Percentiles rank a stretch among this genome's conserved stretches.
These are phyloP conservation scores for Salix brachista DNA, from an alignment of 345 rosid genomes.

Conservation along the genomic window DNA sequence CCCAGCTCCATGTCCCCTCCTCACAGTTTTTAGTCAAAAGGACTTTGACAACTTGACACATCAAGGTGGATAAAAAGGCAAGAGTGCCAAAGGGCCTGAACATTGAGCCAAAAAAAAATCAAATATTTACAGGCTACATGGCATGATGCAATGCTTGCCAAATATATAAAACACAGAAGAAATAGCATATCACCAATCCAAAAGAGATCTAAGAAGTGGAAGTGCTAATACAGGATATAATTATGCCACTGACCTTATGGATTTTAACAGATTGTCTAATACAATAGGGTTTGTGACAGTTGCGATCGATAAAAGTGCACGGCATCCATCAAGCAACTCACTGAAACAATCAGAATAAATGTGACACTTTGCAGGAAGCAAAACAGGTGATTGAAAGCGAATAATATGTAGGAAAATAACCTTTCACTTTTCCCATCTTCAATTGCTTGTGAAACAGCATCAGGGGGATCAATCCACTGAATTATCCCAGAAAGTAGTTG, in stretches of 20 bases:
- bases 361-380: conserved; percentile 19
- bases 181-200: not conserved
- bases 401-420: conserved; percentile 35
- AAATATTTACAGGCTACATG: not conserved
- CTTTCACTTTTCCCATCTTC: conserved; percentile 90
- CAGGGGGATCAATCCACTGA: conserved; percentile 90
- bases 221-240: not conserved
- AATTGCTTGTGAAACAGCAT: conserved; percentile 67
- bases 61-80: conserved; percentile 67
- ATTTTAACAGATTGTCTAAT: conserved; percentile 78
- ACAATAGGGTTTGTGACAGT: conserved; percentile 60
- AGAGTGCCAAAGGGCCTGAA: conserved; percentile 88
- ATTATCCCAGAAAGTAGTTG: conserved; percentile 80
- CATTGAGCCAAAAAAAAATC: conserved; percentile 24
- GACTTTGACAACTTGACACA: conserved; percentile 89
- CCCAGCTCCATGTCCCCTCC: conserved; percentile 95
- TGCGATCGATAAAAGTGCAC: conserved; percentile 78
- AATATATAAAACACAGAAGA: not conserved
- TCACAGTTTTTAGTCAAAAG: conserved; percentile 54
- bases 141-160: not conserved
- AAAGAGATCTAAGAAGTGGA: conserved; percentile 3
- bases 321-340: conserved; percentile 98
- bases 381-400: conserved; percentile 17
- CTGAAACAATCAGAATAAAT: conserved; percentile 39
- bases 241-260: conserved; percentile 56